phyloP scores from a whole-genome alignment of 2,329 filamentous ascomycete species.

The Fusarium liriodendri region DNA sequence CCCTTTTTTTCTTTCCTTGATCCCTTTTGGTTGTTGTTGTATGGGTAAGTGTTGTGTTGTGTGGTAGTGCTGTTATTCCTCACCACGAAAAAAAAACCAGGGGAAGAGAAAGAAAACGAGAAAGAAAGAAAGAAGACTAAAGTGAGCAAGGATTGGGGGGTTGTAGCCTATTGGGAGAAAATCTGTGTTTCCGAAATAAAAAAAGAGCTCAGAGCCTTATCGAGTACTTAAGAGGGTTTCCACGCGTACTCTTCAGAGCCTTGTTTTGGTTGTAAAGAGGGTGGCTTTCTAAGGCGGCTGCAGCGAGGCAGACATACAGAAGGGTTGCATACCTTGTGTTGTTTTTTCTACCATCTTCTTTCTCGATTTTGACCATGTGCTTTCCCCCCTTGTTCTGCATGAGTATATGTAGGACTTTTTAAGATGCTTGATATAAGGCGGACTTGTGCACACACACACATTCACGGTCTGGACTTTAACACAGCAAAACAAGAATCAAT shows the following conservation, averaged over 20 bases:
- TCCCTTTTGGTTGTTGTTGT: not conserved
- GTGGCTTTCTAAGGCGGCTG: constrained; percentile 13
- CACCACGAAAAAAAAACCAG: not conserved
- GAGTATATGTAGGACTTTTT: not conserved
- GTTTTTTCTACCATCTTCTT: not conserved
- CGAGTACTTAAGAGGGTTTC: constrained; percentile 15
- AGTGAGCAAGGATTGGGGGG: not conserved
- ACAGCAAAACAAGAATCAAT: not conserved
- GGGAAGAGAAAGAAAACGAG: constrained; percentile 1
- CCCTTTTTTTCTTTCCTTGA: not conserved
- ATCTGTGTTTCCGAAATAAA: not conserved
- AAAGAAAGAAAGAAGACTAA: not conserved
- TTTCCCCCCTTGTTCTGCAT: not conserved
- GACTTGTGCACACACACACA: constrained; percentile 19
- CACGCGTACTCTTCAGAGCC: constrained; percentile 23
- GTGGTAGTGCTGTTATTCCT: constrained; percentile 34
- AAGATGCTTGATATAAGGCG: constrained; percentile 15
- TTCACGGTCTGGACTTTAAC: not conserved
- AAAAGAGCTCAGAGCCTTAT: constrained; percentile 32
- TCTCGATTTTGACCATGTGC: not conserved
- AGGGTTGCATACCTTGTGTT: not conserved
- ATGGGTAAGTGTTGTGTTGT: not conserved
- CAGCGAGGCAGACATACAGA: constrained; percentile 20
- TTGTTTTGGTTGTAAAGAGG: constrained; percentile 6
- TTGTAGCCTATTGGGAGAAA: not conserved